phyloP scores from a whole-genome alignment of 2,329 filamentous ascomycete species.

The Aspergillus candidus region DNA sequence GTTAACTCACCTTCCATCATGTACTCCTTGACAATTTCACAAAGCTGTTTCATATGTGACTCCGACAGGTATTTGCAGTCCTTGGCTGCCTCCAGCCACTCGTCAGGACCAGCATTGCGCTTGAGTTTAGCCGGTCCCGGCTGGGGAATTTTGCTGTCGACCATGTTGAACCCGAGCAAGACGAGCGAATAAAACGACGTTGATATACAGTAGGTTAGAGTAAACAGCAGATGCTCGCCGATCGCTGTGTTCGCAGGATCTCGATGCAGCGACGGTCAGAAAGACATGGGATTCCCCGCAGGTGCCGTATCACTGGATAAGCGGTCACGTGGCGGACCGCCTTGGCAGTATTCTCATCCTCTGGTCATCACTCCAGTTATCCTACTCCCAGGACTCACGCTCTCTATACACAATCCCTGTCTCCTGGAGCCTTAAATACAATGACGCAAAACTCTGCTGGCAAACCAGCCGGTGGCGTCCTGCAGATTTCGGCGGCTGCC shows the following conservation, averaged over 20 bases:
- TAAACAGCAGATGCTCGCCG: neutral
- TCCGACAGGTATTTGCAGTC: slow-evolving; percentile 96
- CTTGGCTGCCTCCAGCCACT: slow-evolving; percentile 95
- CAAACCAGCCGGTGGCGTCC: slow-evolving; percentile 47
- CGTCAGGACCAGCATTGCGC: slow-evolving; percentile 78
- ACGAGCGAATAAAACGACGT: neutral
- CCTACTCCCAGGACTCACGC: neutral
- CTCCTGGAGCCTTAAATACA: neutral
- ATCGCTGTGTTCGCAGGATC: too few species aligned
- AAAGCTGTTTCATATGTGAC: slow-evolving; percentile 95
- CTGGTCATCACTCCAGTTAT: neutral
- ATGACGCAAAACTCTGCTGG: slow-evolving; percentile 25
- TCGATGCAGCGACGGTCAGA: too few species aligned
- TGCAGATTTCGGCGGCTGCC: slow-evolving; percentile 46
- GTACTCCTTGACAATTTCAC: slow-evolving; percentile 97
- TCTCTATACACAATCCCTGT: too few species aligned
- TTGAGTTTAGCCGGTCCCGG: slow-evolving; percentile 83
- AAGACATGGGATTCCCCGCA: neutral
- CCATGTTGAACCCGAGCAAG: slow-evolving; percentile 24
- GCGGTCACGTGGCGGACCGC: too few species aligned
- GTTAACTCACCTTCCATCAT: slow-evolving; percentile 78
- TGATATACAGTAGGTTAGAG: neutral
- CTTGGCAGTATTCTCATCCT: neutral
- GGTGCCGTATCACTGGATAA: too few species aligned
- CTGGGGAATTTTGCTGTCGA: slow-evolving; percentile 63